phyloP scores from a whole-genome alignment of 2,329 filamentous ascomycete genomes.

The Paecilomyces niveus region DNA sequence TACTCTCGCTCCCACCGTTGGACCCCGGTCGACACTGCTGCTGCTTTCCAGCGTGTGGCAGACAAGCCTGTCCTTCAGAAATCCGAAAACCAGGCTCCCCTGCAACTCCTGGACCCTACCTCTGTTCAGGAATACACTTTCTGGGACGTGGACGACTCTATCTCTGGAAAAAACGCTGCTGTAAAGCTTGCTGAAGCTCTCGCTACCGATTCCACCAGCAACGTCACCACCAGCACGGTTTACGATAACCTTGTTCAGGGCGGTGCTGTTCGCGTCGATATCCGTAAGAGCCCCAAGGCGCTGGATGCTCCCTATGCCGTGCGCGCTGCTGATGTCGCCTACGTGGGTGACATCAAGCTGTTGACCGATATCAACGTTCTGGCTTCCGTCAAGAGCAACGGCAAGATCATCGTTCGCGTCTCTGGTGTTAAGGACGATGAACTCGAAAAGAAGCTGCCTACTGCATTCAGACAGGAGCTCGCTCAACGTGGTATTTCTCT shows the following conservation, averaged over 20 bases:
- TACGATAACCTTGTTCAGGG: conserved; percentile 63
- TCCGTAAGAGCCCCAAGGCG: conserved; percentile 73
- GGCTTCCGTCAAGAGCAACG: conserved; percentile 60
- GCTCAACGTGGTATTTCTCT: conserved; percentile 64
- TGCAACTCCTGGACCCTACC: conserved; percentile 49
- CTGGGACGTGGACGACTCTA: conserved; percentile 80
- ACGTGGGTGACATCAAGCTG: conserved; percentile 72
- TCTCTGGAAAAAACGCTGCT: conserved; percentile 57
- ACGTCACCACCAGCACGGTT: conserved; percentile 52
- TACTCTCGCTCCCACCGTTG: conserved; percentile 68
- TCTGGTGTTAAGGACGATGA: conserved; percentile 80
- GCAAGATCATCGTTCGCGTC: conserved; percentile 68
- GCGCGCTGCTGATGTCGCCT: conserved; percentile 68
- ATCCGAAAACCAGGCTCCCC: conserved; percentile 32
- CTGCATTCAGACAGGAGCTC: conserved; percentile 62
- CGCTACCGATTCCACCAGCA: conserved; percentile 53
- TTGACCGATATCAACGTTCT: conserved; percentile 71
- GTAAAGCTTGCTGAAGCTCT: conserved; percentile 53
- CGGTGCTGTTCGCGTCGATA: conserved; percentile 74
- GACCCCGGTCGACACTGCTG: conserved; percentile 45
- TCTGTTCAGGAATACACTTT: conserved; percentile 77
- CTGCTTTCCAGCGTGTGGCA: conserved; percentile 39
- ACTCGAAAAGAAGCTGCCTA: conserved; percentile 74
- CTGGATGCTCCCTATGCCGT: conserved; percentile 80
- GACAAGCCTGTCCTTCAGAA: conserved; percentile 33